A percentile compares a stretch with the other conserved stretches of the same genome.
Conservation (phyloP, 352 stramenopile species). For the Globisporangium megalacanthum region DNA sequence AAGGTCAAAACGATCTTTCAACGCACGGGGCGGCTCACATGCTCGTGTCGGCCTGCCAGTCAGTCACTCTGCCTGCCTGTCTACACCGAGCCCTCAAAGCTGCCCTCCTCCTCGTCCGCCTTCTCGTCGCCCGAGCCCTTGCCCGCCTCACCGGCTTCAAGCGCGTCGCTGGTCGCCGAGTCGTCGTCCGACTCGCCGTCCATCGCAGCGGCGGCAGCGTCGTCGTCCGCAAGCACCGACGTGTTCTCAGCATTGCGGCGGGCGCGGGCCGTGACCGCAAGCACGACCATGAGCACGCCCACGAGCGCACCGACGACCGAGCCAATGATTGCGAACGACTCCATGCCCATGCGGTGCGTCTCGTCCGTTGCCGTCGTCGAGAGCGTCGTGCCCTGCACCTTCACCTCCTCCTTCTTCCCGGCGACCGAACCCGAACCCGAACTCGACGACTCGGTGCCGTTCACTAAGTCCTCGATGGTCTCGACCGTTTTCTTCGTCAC, state of each 20-base stretch:
- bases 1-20: too few species aligned
- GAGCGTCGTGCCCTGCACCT: slow-evolving; percentile 12
- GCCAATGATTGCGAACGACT: slow-evolving; percentile 16
- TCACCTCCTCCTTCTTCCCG: slow-evolving; percentile 3
- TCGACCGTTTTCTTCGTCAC: not conserved
- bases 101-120: slow-evolving; percentile 33
- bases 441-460: slow-evolving; percentile 5
- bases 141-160: slow-evolving; percentile 24
- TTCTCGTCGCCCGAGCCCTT: slow-evolving; percentile 25
- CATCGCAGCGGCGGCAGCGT: slow-evolving; percentile 28
- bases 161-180: slow-evolving; percentile 24
- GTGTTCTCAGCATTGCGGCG: slow-evolving; percentile 15
- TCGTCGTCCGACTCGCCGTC: slow-evolving; percentile 27
- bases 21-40: too few species aligned
- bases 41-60: too few species aligned
- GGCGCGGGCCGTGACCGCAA: slow-evolving; percentile 22
- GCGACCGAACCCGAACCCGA: slow-evolving; percentile 7
- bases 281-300: slow-evolving; percentile 11
- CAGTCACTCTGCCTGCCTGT: not conserved
- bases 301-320: slow-evolving; percentile 14
- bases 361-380: slow-evolving; percentile 13
- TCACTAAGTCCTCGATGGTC: slow-evolving; percentile 10
- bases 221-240: slow-evolving; percentile 26
- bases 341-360: slow-evolving; percentile 8
- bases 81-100: slow-evolving; percentile 49